These are phyloP conservation scores for Daldinia caldariorum DNA, from an alignment of 495 filamentous ascomycete species.

Conservation along the genomic window DNA sequence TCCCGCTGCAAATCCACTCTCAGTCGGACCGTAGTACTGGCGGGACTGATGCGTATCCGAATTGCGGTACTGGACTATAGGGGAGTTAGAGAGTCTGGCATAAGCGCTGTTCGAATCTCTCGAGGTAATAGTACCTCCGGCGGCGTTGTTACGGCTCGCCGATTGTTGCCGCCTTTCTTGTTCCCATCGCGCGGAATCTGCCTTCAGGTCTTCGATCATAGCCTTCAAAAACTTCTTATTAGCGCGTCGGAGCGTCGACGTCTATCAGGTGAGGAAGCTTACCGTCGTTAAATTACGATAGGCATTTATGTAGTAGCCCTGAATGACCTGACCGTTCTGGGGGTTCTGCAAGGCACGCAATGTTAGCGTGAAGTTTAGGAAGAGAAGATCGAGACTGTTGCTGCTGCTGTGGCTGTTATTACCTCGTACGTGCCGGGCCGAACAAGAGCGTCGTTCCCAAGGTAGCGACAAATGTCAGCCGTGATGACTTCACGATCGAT, in stretches of 20 bases:
- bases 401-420: slow-evolving; percentile 47
- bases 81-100: slow-evolving; percentile 68
- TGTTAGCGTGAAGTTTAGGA: slow-evolving; percentile 37
- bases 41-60: slow-evolving; percentile 62
- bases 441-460: slow-evolving; percentile 90
- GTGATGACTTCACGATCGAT: slow-evolving; percentile 95
- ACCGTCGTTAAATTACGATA: slow-evolving; percentile 89
- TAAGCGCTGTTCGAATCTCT: slow-evolving; percentile 59
- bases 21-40: slow-evolving; percentile 62
- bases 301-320: slow-evolving; percentile 86
- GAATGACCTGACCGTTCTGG: slow-evolving; percentile 66
- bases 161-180: slow-evolving; percentile 68
- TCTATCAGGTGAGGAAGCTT: slow-evolving; percentile 52
- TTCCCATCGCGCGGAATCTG: slow-evolving; percentile 83
- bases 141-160: slow-evolving; percentile 55
- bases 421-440: slow-evolving; percentile 86
- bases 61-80: slow-evolving; percentile 63
- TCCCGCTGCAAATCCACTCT: slow-evolving; percentile 39
- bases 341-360: slow-evolving; percentile 42
- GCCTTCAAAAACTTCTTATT: slow-evolving; percentile 61
- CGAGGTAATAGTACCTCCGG: slow-evolving; percentile 67
- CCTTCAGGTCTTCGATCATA: slow-evolving; percentile 88
- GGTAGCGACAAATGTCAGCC: slow-evolving; percentile 92
- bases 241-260: slow-evolving; percentile 25
- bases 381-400: slow-evolving; percentile 11